Conservation (phyloP, 1,139 yeast genomes). For the Sugiyamaella novakii region DNA sequence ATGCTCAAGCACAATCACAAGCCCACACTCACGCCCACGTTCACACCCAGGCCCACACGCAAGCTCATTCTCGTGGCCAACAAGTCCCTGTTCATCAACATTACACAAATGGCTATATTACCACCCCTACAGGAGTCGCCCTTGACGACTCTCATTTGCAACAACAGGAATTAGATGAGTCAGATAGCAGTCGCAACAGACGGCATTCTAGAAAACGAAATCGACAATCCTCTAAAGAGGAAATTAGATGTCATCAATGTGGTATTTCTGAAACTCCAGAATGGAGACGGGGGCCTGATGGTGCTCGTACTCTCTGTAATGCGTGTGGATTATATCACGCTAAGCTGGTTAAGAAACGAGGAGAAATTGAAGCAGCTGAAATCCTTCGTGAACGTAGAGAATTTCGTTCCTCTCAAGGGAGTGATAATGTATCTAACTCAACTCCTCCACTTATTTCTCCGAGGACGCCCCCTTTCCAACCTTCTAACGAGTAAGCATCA, state of each 20-base stretch:
- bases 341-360: slow-evolving; percentile 66
- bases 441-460: not conserved
- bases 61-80: slow-evolving; percentile 5
- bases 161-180: not conserved
- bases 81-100: slow-evolving; percentile 1
- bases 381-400: slow-evolving; percentile 41
- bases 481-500: too few species aligned
- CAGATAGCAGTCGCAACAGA: not conserved
- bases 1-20: slow-evolving; percentile 19
- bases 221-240: slow-evolving; percentile 28
- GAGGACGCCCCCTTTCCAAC: not conserved
- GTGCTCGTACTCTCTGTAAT: slow-evolving; percentile 80
- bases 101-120: slow-evolving; percentile 11
- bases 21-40: slow-evolving; percentile 18
- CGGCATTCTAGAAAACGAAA: slow-evolving; percentile 23
- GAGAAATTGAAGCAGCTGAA: slow-evolving; percentile 62
- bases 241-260: slow-evolving; percentile 60
- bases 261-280: slow-evolving; percentile 86
- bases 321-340: slow-evolving; percentile 89
- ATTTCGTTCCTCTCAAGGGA: slow-evolving; percentile 15
- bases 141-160: slow-evolving; percentile 4
- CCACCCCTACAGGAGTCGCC: not conserved
- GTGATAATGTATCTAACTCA: not conserved
- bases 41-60: slow-evolving; percentile 15
- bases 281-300: slow-evolving; percentile 90